Percentiles rank a stretch among this genome's conserved stretches.
phyloP scores from a whole-genome alignment of 2,329 filamentous ascomycete species.

The Colletotrichum sansevieriae region DNA sequence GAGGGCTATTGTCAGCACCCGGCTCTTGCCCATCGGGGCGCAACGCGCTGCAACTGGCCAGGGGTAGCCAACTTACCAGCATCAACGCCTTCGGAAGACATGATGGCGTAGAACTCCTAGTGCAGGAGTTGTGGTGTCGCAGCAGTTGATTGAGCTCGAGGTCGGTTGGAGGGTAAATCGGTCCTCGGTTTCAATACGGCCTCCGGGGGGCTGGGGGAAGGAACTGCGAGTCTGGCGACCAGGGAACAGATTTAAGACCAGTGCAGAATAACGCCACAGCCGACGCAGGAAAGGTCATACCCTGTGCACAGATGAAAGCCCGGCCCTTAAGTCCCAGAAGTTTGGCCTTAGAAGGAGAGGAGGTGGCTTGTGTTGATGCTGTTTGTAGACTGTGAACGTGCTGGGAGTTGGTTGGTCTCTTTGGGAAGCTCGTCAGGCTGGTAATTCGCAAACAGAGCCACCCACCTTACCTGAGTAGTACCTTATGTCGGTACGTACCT shows the following conservation, averaged over 20 bases:
- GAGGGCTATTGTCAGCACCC: constrained; percentile 38
- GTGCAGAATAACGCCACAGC: neutral
- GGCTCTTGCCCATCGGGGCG: neutral
- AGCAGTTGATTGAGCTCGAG: neutral
- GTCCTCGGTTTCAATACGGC: constrained; percentile 22
- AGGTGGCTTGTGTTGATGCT: constrained; percentile 16
- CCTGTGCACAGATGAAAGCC: constrained; percentile 30
- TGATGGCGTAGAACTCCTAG: constrained; percentile 20
- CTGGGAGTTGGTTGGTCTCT: constrained; percentile 28
- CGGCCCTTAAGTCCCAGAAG: constrained; percentile 25
- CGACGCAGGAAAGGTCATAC: constrained; percentile 9
- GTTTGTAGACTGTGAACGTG: constrained; percentile 24
- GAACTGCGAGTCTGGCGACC: constrained; percentile 15
- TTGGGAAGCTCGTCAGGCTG: constrained; percentile 28
- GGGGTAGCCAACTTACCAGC: constrained; percentile 26
- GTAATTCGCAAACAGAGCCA: constrained; percentile 34
- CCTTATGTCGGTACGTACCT: constrained; percentile 11
- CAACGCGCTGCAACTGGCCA: neutral
- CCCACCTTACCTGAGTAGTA: neutral
- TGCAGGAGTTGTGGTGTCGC: neutral
- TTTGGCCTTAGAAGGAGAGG: constrained; percentile 8
- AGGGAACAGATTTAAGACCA: constrained; percentile 10
- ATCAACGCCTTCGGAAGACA: constrained; percentile 40
- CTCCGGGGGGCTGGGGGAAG: constrained; percentile 33
- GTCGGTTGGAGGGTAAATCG: constrained; percentile 3